Evolutionary conservation across 164 flowering plant genomes (phyloP).

Genomic region (Santalum album): DNA sequence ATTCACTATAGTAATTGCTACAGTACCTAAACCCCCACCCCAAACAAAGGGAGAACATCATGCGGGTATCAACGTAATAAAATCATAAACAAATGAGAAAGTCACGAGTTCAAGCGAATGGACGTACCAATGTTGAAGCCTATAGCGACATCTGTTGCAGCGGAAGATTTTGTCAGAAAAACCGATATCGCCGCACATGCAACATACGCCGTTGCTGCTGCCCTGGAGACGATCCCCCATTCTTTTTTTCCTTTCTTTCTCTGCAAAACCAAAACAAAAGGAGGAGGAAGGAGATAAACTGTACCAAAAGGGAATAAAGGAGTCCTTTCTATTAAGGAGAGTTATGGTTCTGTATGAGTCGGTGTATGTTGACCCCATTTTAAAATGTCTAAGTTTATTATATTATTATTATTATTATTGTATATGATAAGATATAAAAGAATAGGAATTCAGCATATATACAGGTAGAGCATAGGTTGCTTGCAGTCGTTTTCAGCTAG

Average conservation of each 20-base stretch:
- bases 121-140: conserved; percentile 89
- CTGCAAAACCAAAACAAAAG: background rate
- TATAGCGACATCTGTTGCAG: conserved; percentile 62
- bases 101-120: too few relatives aligned
- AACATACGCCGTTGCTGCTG: conserved; percentile 42
- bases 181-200: conserved; percentile 97
- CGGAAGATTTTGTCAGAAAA: conserved; percentile 91
- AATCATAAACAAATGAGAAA: too few relatives aligned
- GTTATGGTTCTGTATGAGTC: conserved; percentile 22
- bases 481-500: conserved; percentile 4
- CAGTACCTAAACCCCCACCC: conserved; percentile 49
- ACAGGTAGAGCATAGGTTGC: conserved; percentile 5
- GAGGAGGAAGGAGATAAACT: background rate
- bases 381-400: background rate
- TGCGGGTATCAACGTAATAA: background rate
- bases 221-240: conserved; percentile 60
- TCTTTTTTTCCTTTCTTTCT: conserved; percentile 5
- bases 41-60: too few relatives aligned
- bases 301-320: conserved; percentile 3
- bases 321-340: conserved; percentile 2
- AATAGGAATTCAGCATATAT: background rate
- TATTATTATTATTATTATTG: background rate
- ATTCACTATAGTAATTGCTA: conserved; percentile 69
- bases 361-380: conserved; percentile 15
- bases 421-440: background rate